A percentile compares a stretch with the other conserved stretches of the same genome.
These are phyloP conservation scores for Talaromyces sp. DNA, from an alignment of 2,329 filamentous ascomycete genomes.

Conservation along the genomic window DNA sequence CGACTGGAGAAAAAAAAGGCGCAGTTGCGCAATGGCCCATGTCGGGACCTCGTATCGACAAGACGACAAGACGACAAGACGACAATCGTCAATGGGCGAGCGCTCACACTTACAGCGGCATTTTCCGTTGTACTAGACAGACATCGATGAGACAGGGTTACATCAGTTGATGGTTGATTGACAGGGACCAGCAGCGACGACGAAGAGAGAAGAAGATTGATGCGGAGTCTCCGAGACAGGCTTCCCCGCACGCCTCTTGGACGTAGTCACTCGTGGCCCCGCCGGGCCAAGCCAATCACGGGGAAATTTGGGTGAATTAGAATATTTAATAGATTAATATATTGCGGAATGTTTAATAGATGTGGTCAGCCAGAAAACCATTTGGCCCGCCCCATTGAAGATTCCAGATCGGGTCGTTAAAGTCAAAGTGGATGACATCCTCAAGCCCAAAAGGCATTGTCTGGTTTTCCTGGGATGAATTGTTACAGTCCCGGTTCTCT, in stretches of 20 bases:
- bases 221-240: background rate
- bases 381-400: slow-evolving; percentile 7
- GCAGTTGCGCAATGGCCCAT: background rate
- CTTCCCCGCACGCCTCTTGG: background rate
- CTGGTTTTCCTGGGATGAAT: background rate
- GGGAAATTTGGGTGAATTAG: too few relatives aligned
- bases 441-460: background rate
- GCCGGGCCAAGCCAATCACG: background rate
- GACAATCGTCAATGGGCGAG: too few relatives aligned
- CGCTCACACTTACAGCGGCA: background rate
- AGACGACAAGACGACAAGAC: background rate
- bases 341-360: background rate
- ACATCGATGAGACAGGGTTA: background rate
- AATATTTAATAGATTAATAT: too few relatives aligned
- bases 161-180: background rate
- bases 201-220: background rate
- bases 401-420: slow-evolving; percentile 4
- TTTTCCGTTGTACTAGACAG: background rate
- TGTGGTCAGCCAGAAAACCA: background rate
- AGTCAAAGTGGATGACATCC: background rate
- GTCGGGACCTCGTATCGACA: background rate
- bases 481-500: background rate
- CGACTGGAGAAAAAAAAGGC: background rate
- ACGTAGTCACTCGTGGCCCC: too few relatives aligned
- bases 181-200: background rate